A percentile compares a stretch with the other conserved stretches of the same genome.
Evolutionary conservation across 1,139 yeast species (phyloP).

Genomic region (Zhuliangozyma blackwelliae): DNA sequence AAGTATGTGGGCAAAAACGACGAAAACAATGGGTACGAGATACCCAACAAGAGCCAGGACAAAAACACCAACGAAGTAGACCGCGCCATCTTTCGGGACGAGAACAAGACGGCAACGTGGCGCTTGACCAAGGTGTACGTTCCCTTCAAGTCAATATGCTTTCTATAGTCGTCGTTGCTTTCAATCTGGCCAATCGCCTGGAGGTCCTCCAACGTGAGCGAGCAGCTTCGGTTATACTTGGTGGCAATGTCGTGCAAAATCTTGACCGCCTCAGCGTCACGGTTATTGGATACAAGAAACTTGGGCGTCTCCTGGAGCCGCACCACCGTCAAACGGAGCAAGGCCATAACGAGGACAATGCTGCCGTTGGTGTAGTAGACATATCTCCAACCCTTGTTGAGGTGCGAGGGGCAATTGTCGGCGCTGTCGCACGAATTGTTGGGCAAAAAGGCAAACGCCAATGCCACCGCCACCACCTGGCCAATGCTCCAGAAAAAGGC

Average conservation of each 20-base stretch:
- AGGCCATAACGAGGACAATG: constrained; percentile 26
- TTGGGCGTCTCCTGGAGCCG: constrained; percentile 33
- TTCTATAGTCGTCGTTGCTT: constrained; percentile 15
- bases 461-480: constrained; percentile 26
- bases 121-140: constrained; percentile 12
- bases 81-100: constrained; percentile 30
- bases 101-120: constrained; percentile 34
- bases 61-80: constrained; percentile 38
- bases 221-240: constrained; percentile 24
- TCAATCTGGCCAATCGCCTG: constrained; percentile 24
- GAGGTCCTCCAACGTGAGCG: constrained; percentile 26
- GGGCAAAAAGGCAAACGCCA: constrained; percentile 33
- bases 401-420: constrained; percentile 27
- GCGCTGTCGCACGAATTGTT: constrained; percentile 21
- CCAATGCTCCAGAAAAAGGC: constrained; percentile 38
- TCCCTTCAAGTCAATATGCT: constrained; percentile 14
- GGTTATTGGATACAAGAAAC: constrained; percentile 27
- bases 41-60: constrained; percentile 50
- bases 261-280: constrained; percentile 31
- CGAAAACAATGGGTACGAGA: constrained; percentile 49
- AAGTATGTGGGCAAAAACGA: constrained; percentile 49
- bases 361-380: constrained; percentile 30
- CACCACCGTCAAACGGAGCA: constrained; percentile 22
- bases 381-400: constrained; percentile 35
- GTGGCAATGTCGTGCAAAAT: constrained; percentile 24